phyloP scores from a whole-genome alignment of 2,329 filamentous ascomycete genomes.

The Trichoderma lentiforme region DNA sequence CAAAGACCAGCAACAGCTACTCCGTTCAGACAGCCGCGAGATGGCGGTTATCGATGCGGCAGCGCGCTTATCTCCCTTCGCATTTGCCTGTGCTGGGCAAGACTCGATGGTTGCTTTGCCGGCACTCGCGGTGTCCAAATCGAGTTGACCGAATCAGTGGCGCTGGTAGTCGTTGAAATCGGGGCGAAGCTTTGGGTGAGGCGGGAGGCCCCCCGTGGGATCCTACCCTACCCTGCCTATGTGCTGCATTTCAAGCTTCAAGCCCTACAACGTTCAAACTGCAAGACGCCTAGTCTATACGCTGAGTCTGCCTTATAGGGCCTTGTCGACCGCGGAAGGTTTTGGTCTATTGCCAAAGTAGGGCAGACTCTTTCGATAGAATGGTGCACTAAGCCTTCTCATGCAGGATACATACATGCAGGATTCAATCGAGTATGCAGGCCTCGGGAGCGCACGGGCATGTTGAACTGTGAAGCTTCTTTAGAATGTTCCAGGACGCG shows the following conservation, averaged over 20 bases:
- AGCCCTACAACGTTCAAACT: background rate
- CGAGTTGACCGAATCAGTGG: slow-evolving; percentile 14
- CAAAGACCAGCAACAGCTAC: background rate
- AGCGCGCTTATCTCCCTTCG: slow-evolving; percentile 6
- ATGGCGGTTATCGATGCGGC: slow-evolving; percentile 11
- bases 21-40: background rate
- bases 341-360: background rate
- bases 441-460: background rate
- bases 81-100: background rate
- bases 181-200: background rate
- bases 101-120: background rate
- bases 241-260: background rate
- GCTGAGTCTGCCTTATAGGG: slow-evolving; percentile 6
- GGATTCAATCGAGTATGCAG: background rate
- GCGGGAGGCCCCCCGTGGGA: background rate
- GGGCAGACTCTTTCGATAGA: background rate
- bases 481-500: background rate
- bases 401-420: background rate
- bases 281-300: background rate
- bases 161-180: background rate
- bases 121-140: slow-evolving; percentile 13
- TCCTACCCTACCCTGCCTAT: background rate
- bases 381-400: background rate
- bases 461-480: background rate
- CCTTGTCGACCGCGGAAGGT: background rate